phyloP scores from a whole-genome alignment of 2,329 filamentous ascomycete genomes.

The Arthrobotrys musiformis region DNA sequence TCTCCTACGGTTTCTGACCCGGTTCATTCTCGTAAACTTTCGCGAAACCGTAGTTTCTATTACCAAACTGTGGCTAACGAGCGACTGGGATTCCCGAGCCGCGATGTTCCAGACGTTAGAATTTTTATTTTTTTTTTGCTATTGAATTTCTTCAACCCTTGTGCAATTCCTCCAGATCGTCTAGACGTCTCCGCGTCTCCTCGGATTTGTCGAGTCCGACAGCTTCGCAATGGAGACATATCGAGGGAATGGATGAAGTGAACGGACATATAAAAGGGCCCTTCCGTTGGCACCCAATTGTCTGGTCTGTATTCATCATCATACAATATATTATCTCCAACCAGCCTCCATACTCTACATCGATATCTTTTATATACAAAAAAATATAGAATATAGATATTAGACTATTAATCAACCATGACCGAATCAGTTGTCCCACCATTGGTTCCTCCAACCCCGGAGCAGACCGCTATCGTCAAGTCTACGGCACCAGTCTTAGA shows the following conservation, averaged over 20 bases:
- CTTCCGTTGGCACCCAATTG: background rate
- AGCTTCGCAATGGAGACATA: background rate
- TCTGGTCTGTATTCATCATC: constrained; percentile 16
- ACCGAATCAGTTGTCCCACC: constrained; percentile 20
- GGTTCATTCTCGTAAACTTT: constrained; percentile 41
- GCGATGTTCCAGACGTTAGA: constrained; percentile 4
- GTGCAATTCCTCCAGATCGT: background rate
- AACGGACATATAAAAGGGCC: background rate
- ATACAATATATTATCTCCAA: background rate
- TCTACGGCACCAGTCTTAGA: constrained; percentile 78
- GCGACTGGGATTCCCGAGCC: background rate
- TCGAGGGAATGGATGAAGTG: background rate
- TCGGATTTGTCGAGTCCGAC: constrained; percentile 31
- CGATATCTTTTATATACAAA: background rate
- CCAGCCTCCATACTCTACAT: background rate
- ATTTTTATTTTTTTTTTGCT: background rate
- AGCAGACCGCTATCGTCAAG: constrained; percentile 78
- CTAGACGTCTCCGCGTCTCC: constrained; percentile 53
- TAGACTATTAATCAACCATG: constrained; percentile 12
- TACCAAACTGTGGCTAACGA: constrained; percentile 36
- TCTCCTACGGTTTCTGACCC: constrained; percentile 5
- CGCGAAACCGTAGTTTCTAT: constrained; percentile 42
- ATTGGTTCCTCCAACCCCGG: constrained; percentile 66
- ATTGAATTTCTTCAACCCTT: background rate
- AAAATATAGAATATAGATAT: background rate